Conservation (phyloP, 2,329 filamentous ascomycete genomes). For the Neocucurbitaria cava region DNA sequence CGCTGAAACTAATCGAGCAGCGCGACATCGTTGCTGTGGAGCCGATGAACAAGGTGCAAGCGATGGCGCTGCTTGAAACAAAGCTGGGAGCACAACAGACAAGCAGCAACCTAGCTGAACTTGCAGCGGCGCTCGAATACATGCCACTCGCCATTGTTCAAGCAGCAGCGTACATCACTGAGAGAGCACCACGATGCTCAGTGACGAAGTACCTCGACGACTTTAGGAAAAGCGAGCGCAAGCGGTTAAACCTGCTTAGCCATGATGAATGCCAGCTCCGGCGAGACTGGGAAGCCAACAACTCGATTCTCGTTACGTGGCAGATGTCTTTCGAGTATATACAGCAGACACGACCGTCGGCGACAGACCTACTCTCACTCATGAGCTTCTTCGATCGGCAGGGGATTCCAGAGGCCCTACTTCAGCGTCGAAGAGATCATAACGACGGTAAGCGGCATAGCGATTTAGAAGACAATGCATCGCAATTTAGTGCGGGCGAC, state of each 20-base stretch:
- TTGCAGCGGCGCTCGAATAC: constrained; percentile 28
- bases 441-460: background rate
- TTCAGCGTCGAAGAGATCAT: constrained; percentile 18
- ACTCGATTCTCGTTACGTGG: constrained; percentile 49
- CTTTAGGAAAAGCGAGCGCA: constrained; percentile 46
- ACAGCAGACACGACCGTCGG: constrained; percentile 27
- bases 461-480: constrained; percentile 4
- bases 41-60: constrained; percentile 15
- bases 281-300: constrained; percentile 40
- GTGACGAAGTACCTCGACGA: constrained; percentile 47
- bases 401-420: constrained; percentile 47
- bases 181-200: constrained; percentile 14
- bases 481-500: constrained; percentile 21
- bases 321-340: constrained; percentile 46
- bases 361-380: constrained; percentile 53
- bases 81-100: constrained; percentile 7
- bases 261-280: constrained; percentile 38
- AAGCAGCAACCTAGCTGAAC: constrained; percentile 1
- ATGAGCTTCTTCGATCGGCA: constrained; percentile 58
- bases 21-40: constrained; percentile 10
- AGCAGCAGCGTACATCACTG: constrained; percentile 41
- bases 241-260: constrained; percentile 20
- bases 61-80: constrained; percentile 11
- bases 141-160: constrained; percentile 25
- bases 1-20: constrained; percentile 14